Percentiles rank a stretch among this genome's conserved stretches.
Evolutionary conservation across 805 yeast genomes (phyloP).

Genomic region (Metschnikowia lochheadii): DNA sequence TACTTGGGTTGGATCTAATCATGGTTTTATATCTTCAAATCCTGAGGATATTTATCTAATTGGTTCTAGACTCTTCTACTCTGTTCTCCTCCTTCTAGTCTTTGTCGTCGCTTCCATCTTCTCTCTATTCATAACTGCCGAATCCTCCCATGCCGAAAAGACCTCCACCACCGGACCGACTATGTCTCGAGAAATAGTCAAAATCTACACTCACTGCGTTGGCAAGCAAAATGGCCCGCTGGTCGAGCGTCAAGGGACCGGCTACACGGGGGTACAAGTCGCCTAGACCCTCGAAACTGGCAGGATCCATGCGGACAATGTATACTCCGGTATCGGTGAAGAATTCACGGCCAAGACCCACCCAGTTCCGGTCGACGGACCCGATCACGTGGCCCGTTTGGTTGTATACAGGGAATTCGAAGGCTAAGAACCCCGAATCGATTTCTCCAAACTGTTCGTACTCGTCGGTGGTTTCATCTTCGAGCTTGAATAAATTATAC

Average conservation of each 20-base stretch:
- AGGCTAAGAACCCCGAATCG: conserved; percentile 82
- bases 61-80: no score
- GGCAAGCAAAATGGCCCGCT: conserved; percentile 81
- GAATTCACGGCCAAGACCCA: conserved; percentile 87
- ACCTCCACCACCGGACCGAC: conserved; percentile 49
- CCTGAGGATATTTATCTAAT: no score
- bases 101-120: no score
- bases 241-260: conserved; percentile 62
- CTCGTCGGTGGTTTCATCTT: conserved; percentile 37
- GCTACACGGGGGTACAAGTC: conserved; percentile 47
- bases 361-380: conserved; percentile 89
- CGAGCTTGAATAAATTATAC: conserved; percentile 69
- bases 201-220: conserved; percentile 91
- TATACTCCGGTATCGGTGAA: conserved; percentile 95
- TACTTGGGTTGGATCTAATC: no score
- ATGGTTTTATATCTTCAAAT: no score
- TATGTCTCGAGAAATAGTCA: conserved; percentile 94
- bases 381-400: conserved; percentile 58
- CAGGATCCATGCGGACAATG: conserved; percentile 76
- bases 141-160: conserved; percentile 22
- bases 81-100: no score
- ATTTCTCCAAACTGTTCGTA: conserved; percentile 81
- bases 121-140: conserved; percentile 22
- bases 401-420: conserved; percentile 76
- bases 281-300: conserved; percentile 57